phyloP scores from a whole-genome alignment of 495 filamentous ascomycete species.

The Lentithecium fluviatile region DNA sequence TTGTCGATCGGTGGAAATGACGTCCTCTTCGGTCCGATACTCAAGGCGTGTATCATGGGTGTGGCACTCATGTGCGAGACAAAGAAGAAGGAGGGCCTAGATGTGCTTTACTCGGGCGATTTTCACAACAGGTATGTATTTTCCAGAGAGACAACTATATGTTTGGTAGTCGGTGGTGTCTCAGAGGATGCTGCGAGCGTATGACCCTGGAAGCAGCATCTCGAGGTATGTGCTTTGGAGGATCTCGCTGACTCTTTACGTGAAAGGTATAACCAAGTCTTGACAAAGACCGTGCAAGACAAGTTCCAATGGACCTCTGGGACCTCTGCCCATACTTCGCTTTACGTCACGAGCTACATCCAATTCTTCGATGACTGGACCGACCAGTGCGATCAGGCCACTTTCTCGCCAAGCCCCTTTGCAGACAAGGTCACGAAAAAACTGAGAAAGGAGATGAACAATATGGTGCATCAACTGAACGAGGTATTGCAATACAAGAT shows the following conservation, averaged over 20 bases:
- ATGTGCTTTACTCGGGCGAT: not conserved
- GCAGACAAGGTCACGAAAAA: not conserved
- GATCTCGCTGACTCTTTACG: too few relatives aligned
- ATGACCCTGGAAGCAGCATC: too few relatives aligned
- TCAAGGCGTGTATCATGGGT: constrained; percentile 1
- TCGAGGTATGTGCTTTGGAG: too few relatives aligned
- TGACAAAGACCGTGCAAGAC: not conserved
- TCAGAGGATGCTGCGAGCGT: too few relatives aligned
- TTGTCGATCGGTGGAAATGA: constrained; percentile 22
- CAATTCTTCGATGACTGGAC: constrained; percentile 18
- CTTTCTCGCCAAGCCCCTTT: not conserved
- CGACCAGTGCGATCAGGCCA: constrained; percentile 2
- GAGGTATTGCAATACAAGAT: constrained; percentile 12
- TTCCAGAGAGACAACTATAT: too few relatives aligned
- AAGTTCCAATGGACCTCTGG: not conserved
- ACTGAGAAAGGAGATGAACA: constrained; percentile 3
- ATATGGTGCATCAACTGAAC: constrained; percentile 7
- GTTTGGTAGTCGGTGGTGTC: too few relatives aligned
- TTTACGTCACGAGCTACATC: constrained; percentile 14
- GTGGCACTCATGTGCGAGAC: not conserved
- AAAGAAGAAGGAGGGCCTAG: not conserved
- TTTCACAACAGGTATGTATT: constrained; percentile 9
- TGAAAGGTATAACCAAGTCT: constrained; percentile 1
- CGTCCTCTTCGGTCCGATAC: constrained; percentile 3
- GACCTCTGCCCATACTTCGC: not conserved